Percentiles rank a stretch among this genome's conserved stretches.
Evolutionary conservation across 2,329 filamentous ascomycete species (phyloP).

Genomic region (Neofusicoccum ribis): DNA sequence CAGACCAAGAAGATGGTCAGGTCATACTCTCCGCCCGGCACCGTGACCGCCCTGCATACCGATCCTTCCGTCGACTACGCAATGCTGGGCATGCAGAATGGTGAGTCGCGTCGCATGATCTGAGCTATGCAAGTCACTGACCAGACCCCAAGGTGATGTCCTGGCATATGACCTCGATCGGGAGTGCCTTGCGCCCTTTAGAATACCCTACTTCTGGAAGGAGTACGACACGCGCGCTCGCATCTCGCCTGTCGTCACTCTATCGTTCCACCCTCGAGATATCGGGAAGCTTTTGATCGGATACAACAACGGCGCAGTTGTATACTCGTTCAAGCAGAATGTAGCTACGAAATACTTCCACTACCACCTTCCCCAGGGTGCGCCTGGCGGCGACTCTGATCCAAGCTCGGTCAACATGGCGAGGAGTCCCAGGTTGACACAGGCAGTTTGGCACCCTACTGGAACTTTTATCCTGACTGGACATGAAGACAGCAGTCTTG

Average conservation of each 20-base stretch:
- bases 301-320: slow-evolving; percentile 83
- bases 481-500: slow-evolving; percentile 87
- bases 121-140: neutral
- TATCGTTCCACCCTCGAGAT: slow-evolving; percentile 87
- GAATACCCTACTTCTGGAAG: slow-evolving; percentile 84
- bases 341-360: slow-evolving; percentile 75
- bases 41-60: slow-evolving; percentile 71
- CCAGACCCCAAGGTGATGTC: slow-evolving; percentile 62
- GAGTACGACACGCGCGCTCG: slow-evolving; percentile 68
- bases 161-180: slow-evolving; percentile 92
- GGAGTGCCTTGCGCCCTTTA: slow-evolving; percentile 72
- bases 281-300: slow-evolving; percentile 88
- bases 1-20: slow-evolving; percentile 66
- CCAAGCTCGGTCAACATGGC: slow-evolving; percentile 60
- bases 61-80: slow-evolving; percentile 94
- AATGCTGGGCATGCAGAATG: slow-evolving; percentile 77
- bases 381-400: slow-evolving; percentile 75
- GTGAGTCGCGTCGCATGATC: slow-evolving; percentile 33
- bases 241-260: slow-evolving; percentile 66
- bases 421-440: slow-evolving; percentile 73
- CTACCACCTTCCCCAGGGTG: slow-evolving; percentile 78
- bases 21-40: slow-evolving; percentile 73
- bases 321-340: slow-evolving; percentile 95
- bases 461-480: slow-evolving; percentile 85
- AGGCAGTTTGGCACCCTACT: slow-evolving; percentile 92